Evolutionary conservation across 306 rosid species (phyloP).

Genomic region (Gleditsia sinensis): DNA sequence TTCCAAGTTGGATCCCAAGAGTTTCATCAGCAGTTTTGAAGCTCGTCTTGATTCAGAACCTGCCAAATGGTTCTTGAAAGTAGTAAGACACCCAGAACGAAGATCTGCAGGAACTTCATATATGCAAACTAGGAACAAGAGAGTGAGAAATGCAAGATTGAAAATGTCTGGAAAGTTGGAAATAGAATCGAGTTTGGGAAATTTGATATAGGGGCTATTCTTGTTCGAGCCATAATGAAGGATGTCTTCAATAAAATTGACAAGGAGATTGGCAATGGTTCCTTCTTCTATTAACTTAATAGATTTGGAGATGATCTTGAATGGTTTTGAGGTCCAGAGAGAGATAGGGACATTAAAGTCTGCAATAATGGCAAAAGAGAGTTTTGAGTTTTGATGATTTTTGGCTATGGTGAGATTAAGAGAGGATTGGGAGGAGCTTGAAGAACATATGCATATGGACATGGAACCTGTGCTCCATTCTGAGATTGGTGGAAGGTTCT

Average conservation of each 20-base stretch:
- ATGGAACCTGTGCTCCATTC: constrained; percentile 67
- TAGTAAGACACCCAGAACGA: constrained; percentile 55
- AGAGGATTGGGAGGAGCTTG: constrained; percentile 67
- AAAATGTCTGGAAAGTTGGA: constrained; percentile 57
- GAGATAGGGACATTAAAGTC: constrained; percentile 65
- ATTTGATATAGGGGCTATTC: constrained; percentile 44
- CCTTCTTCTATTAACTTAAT: constrained; percentile 40
- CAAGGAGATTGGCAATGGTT: constrained; percentile 54
- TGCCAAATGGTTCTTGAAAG: constrained; percentile 49
- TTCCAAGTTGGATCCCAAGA: constrained; percentile 78
- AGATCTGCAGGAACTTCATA: constrained; percentile 78
- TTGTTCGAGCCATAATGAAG: constrained; percentile 77
- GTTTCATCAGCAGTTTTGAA: constrained; percentile 63
- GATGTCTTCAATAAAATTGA: constrained; percentile 63
- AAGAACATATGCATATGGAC: constrained; percentile 53
- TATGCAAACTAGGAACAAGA: constrained; percentile 72
- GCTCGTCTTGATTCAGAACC: constrained; percentile 52
- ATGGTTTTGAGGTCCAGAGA: constrained; percentile 80
- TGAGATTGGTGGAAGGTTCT: constrained; percentile 69
- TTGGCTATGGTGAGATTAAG: constrained; percentile 65
- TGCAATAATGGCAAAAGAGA: constrained; percentile 60
- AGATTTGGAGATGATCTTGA: constrained; percentile 47
- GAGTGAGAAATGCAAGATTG: constrained; percentile 67
- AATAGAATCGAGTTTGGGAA: constrained; percentile 50
- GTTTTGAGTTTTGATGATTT: constrained; percentile 43